Evolutionary conservation across 2,329 filamentous ascomycete genomes (phyloP).

Genomic region (Myriosclerotinia curreyana): DNA sequence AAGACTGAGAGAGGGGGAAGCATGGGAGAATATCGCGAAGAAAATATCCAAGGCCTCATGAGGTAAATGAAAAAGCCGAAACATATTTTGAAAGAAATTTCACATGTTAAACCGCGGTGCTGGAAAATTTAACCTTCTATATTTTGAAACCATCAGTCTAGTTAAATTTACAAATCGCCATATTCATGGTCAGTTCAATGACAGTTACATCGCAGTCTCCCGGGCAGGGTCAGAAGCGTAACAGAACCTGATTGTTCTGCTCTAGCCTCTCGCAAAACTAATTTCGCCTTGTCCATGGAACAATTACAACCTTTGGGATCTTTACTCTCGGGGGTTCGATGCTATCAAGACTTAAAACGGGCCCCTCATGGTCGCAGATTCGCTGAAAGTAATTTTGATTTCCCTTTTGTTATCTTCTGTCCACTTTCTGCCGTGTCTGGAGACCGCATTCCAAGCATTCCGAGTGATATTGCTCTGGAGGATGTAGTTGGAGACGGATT

Average conservation of each 20-base stretch:
- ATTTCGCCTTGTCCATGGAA: conserved; percentile 6
- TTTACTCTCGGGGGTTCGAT: neutral
- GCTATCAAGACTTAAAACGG: no score
- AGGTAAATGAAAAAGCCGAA: neutral
- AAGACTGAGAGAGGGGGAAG: conserved; percentile 28
- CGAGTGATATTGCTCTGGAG: neutral
- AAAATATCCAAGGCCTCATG: conserved; percentile 4
- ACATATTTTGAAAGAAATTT: neutral
- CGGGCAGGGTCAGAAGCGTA: neutral
- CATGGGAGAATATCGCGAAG: conserved; percentile 36
- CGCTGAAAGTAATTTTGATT: neutral
- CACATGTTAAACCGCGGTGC: neutral
- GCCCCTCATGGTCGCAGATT: neutral
- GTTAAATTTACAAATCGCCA: neutral
- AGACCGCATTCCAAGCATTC: neutral
- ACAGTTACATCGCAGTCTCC: no score
- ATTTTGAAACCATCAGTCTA: neutral
- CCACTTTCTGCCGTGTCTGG: neutral
- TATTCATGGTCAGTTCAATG: neutral
- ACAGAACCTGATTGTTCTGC: no score
- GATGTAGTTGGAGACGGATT: neutral
- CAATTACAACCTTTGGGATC: neutral
- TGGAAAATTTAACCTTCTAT: neutral
- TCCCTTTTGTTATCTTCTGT: neutral
- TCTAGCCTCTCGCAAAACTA: neutral